A percentile compares a stretch with the other conserved stretches of the same genome.
Conservation (phyloP, 352 stramenopile species). For the Pythium insidiosum region DNA sequence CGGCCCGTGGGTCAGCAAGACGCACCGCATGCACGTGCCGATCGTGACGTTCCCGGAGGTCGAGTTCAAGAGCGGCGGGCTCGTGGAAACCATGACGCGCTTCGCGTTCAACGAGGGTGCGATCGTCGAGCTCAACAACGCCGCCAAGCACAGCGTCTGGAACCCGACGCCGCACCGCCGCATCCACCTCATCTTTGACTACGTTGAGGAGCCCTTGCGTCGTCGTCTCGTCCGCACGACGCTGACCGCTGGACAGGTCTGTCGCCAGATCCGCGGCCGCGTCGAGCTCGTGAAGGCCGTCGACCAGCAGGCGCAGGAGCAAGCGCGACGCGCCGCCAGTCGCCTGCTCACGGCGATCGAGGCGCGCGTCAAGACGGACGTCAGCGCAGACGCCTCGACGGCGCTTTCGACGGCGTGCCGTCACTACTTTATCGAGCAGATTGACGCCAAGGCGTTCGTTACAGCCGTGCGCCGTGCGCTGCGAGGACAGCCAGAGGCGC, state of each 20-base stretch:
- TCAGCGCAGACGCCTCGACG: constrained; percentile 12
- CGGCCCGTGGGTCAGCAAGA: constrained; percentile 89
- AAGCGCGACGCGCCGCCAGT: constrained; percentile 15
- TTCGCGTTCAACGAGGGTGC: constrained; percentile 85
- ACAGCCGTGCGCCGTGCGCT: constrained; percentile 13
- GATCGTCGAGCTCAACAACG: constrained; percentile 97
- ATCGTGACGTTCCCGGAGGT: constrained; percentile 78
- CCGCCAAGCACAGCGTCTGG: constrained; percentile 89
- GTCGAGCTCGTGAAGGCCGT: constrained; percentile 31
- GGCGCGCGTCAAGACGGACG: constrained; percentile 11
- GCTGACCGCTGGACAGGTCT: constrained; percentile 30
- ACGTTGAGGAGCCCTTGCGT: constrained; percentile 63
- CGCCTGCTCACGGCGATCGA: constrained; percentile 24
- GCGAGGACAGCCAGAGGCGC: constrained; percentile 1
- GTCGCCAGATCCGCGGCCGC: constrained; percentile 41
- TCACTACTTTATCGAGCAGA: constrained; percentile 60
- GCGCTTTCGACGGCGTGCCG: constrained; percentile 25
- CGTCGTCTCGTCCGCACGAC: constrained; percentile 14
- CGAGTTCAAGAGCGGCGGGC: constrained; percentile 57
- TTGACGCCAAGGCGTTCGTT: constrained; percentile 32
- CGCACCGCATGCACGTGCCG: constrained; percentile 92
- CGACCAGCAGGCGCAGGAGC: constrained; percentile 15
- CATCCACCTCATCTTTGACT: constrained; percentile 97
- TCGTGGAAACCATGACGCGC: constrained; percentile 46
- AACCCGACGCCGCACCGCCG: constrained; percentile 81